A percentile compares a stretch with the other conserved stretches of the same genome.
phyloP scores from a whole-genome alignment of 2,329 filamentous ascomycete species.

The Cercospora janseana region DNA sequence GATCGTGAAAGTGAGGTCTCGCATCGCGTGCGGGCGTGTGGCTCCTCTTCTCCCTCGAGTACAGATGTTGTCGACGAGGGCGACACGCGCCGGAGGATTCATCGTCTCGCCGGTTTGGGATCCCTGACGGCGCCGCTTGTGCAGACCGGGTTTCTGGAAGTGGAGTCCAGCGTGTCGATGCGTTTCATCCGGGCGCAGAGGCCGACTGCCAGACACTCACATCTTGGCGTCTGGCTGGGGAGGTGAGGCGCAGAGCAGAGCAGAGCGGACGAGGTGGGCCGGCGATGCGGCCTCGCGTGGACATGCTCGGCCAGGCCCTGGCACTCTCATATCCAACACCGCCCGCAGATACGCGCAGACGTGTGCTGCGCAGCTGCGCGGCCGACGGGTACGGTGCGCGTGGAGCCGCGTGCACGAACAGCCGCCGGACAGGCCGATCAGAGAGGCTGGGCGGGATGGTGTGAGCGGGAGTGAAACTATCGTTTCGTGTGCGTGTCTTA shows the following conservation, averaged over 20 bases:
- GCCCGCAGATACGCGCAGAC: conserved; percentile 10
- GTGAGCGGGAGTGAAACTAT: conserved; percentile 12
- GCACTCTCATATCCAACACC: too few relatives aligned
- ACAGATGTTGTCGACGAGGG: conserved; percentile 1
- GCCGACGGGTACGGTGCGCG: conserved; percentile 4
- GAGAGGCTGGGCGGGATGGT: conserved; percentile 16
- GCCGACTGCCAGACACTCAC: too few relatives aligned
- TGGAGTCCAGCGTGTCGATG: conserved; percentile 1
- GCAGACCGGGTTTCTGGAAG: conserved; percentile 26
- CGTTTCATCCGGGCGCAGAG: conserved; percentile 9
- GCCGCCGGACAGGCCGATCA: conserved; percentile 15
- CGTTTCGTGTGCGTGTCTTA: conserved; percentile 9
- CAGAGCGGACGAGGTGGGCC: neutral
- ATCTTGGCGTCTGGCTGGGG: too few relatives aligned
- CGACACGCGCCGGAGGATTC: neutral
- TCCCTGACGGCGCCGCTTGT: conserved; percentile 6
- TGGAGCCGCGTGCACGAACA: neutral
- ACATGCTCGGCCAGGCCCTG: conserved; percentile 16
- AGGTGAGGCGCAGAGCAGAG: neutral
- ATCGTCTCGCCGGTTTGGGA: conserved; percentile 9
- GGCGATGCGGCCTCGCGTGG: conserved; percentile 7
- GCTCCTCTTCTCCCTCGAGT: neutral
- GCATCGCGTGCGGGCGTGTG: neutral
- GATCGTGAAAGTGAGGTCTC: neutral
- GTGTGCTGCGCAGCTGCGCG: conserved; percentile 15